phyloP scores from a whole-genome alignment of 305 asterid genomes.

The Coffea humblotiana region DNA sequence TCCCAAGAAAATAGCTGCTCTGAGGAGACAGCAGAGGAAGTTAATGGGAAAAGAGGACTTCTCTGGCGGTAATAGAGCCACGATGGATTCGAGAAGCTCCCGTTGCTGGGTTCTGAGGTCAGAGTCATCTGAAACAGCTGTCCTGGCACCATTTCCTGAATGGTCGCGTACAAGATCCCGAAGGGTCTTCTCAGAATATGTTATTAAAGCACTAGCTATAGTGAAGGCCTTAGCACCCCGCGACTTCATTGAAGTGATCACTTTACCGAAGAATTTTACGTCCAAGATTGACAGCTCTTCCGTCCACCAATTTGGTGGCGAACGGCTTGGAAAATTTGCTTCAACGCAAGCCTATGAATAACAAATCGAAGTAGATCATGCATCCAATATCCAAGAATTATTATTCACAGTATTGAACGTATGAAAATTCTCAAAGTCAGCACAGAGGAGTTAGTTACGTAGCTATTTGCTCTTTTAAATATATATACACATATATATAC shows the following conservation, averaged over 20 bases:
- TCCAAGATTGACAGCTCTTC: conserved; percentile 83
- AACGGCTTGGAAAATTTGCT: conserved; percentile 91
- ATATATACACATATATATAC: too few species aligned
- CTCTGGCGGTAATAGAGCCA: conserved; percentile 58
- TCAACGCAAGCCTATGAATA: conserved; percentile 73
- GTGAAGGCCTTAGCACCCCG: conserved; percentile 80
- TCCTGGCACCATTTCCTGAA: conserved; percentile 51
- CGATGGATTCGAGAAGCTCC: conserved; percentile 69
- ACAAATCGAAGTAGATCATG: background rate
- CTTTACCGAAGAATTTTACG: conserved; percentile 57
- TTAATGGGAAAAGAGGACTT: conserved; percentile 75
- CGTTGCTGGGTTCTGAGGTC: conserved; percentile 49
- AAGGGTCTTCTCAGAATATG: conserved; percentile 72
- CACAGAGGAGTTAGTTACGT: too few species aligned
- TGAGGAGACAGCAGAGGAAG: conserved; percentile 82
- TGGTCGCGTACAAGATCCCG: conserved; percentile 80
- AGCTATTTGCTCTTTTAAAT: too few species aligned
- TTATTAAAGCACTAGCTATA: conserved; percentile 73
- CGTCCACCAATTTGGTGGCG: conserved; percentile 99
- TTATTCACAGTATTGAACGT: background rate
- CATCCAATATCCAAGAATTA: background rate
- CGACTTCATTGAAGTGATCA: conserved; percentile 58
- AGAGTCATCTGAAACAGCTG: conserved; percentile 34
- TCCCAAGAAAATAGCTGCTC: conserved; percentile 72
- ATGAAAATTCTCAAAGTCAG: too few species aligned